These are phyloP conservation scores for Salvia hispanica DNA, from an alignment of 257 asterid genomes.

Conservation along the genomic window DNA sequence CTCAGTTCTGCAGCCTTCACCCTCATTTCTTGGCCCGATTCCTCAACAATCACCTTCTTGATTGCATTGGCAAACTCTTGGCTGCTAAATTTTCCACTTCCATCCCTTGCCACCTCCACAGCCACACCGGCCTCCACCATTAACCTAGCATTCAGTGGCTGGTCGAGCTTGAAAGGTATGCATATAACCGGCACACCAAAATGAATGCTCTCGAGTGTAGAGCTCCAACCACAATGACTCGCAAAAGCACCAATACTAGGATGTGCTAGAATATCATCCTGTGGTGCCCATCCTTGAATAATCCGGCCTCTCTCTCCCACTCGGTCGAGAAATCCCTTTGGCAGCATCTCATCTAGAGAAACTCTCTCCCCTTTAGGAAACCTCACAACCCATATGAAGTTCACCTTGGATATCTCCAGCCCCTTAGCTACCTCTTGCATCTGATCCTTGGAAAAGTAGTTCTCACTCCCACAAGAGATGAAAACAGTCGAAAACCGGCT, in stretches of 20 bases:
- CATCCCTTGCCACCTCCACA: not conserved
- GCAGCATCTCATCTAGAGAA: slow-evolving; percentile 26
- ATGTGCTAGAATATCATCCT: slow-evolving; percentile 38
- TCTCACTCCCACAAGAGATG: slow-evolving; percentile 54
- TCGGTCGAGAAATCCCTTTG: slow-evolving; percentile 45
- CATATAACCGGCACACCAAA: slow-evolving; percentile 45
- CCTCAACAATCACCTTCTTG: too few relatives aligned
- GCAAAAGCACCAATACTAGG: slow-evolving; percentile 42
- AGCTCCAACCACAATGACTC: slow-evolving; percentile 53
- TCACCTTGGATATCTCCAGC: slow-evolving; percentile 37
- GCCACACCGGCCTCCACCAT: slow-evolving; percentile 8
- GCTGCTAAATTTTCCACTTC: too few relatives aligned
- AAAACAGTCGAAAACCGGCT: slow-evolving; percentile 35
- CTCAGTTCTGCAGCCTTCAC: too few relatives aligned
- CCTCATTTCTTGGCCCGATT: too few relatives aligned
- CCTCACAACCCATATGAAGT: slow-evolving; percentile 52
- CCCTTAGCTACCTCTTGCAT: slow-evolving; percentile 43
- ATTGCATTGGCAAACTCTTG: too few relatives aligned
- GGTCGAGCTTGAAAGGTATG: slow-evolving; percentile 37
- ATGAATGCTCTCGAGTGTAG: slow-evolving; percentile 40
- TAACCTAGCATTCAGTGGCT: slow-evolving; percentile 12
- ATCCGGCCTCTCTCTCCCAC: slow-evolving; percentile 38
- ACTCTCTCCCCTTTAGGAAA: slow-evolving; percentile 31
- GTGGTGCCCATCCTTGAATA: slow-evolving; percentile 51
- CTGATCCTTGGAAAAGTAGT: slow-evolving; percentile 41